phyloP scores from a whole-genome alignment of 768 basidiomycete genomes.

The Phaeotremella skinneri region DNA sequence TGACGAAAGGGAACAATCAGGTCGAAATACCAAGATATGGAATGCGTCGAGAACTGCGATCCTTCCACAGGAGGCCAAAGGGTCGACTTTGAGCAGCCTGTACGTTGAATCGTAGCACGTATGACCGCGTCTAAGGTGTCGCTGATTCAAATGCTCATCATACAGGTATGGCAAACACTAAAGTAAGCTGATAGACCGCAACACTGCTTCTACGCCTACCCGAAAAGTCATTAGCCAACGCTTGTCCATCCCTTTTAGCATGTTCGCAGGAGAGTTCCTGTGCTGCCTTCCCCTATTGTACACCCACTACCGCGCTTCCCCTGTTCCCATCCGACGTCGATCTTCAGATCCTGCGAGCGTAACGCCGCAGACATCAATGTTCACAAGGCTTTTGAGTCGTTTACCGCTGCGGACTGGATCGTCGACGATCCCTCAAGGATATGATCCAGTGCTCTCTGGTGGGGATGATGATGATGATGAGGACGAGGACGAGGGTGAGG shows the following conservation, averaged over 20 bases:
- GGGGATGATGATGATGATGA: slow-evolving; percentile 14
- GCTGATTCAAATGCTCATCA: too few relatives aligned
- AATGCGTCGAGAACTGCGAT: slow-evolving; percentile 91
- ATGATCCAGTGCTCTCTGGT: slow-evolving; percentile 7
- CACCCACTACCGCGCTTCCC: slow-evolving; percentile 52
- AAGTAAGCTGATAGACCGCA: slow-evolving; percentile 32
- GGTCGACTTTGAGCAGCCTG: slow-evolving; percentile 87
- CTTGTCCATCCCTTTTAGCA: slow-evolving; percentile 43
- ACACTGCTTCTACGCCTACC: not conserved
- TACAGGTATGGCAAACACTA: slow-evolving; percentile 51
- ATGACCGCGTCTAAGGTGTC: too few relatives aligned
- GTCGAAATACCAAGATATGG: slow-evolving; percentile 68
- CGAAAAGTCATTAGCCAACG: not conserved
- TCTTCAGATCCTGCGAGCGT: slow-evolving; percentile 3
- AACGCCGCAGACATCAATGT: slow-evolving; percentile 25
- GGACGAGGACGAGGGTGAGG: slow-evolving; percentile 14
- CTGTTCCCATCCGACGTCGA: not conserved
- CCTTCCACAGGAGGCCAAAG: slow-evolving; percentile 62
- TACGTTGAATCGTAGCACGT: too few relatives aligned
- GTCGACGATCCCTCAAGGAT: slow-evolving; percentile 11
- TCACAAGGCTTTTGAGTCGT: slow-evolving; percentile 22
- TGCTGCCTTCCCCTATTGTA: slow-evolving; percentile 45
- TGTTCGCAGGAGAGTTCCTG: slow-evolving; percentile 81
- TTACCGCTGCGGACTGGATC: slow-evolving; percentile 15
- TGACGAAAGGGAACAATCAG: too few relatives aligned